Conservation (phyloP, 2,329 filamentous ascomycete species). For the Esteya vermicola region DNA sequence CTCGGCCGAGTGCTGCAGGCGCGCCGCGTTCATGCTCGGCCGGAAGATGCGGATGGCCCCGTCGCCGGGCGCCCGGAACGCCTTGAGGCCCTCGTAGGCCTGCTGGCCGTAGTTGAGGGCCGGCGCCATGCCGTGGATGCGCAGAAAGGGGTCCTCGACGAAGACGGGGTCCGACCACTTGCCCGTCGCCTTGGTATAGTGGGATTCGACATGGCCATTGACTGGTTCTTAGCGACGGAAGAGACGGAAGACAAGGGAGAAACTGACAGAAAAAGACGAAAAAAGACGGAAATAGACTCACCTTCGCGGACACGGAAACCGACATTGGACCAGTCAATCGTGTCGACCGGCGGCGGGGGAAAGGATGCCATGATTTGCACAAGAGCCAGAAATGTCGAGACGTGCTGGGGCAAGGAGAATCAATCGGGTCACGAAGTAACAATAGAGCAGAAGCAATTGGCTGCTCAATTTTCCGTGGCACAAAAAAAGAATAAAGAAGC, state of each 20-base stretch:
- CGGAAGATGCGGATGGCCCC: conserved; percentile 72
- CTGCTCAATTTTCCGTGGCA: no score
- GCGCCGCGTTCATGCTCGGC: conserved; percentile 66
- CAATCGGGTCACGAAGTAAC: no score
- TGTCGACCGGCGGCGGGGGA: conserved; percentile 63
- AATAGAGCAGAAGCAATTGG: no score
- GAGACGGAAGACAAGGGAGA: no score
- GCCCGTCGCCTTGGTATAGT: conserved; percentile 60
- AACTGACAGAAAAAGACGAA: no score
- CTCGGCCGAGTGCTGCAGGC: conserved; percentile 71
- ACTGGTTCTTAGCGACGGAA: conserved; percentile 33
- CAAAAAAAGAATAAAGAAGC: no score
- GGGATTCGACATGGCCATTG: conserved; percentile 85
- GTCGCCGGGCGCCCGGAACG: conserved; percentile 66
- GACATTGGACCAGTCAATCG: conserved; percentile 87
- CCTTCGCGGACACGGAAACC: conserved; percentile 89
- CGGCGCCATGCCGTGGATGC: conserved; percentile 88
- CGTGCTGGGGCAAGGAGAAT: neutral
- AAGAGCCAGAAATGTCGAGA: no score
- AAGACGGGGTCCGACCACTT: conserved; percentile 69
- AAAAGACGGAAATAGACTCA: no score
- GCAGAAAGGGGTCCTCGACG: conserved; percentile 69
- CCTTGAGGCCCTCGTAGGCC: conserved; percentile 96
- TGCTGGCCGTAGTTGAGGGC: conserved; percentile 96
- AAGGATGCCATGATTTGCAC: conserved; percentile 37